These are phyloP conservation scores for Saturnispora ahearnii DNA, from an alignment of 805 yeast species.

Conservation along the genomic window DNA sequence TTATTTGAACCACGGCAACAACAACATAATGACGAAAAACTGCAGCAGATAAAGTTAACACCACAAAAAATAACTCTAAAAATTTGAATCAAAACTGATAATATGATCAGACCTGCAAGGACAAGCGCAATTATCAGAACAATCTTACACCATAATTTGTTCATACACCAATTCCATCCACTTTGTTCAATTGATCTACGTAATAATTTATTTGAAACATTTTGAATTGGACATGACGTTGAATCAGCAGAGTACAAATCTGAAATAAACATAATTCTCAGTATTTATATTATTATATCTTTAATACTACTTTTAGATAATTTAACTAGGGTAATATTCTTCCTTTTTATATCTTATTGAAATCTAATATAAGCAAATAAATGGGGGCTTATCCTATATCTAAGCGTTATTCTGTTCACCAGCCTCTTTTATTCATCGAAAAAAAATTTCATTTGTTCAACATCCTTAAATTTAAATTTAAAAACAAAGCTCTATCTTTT, in stretches of 20 bases:
- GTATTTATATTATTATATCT: neutral
- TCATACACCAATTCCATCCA: slow-evolving; percentile 74
- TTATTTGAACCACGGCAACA: slow-evolving; percentile 20
- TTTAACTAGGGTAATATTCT: neutral
- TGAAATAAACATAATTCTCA: neutral
- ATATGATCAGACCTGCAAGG: slow-evolving; percentile 41
- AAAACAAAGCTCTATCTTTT: no score
- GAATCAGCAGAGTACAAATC: neutral
- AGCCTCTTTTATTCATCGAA: neutral
- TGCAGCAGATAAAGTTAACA: slow-evolving; percentile 38
- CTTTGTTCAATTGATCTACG: slow-evolving; percentile 1
- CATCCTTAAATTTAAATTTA: no score
- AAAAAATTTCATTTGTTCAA: neutral
- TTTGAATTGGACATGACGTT: slow-evolving; percentile 1
- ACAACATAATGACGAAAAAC: slow-evolving; percentile 50
- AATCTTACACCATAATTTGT: slow-evolving; percentile 63
- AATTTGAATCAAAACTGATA: slow-evolving; percentile 51
- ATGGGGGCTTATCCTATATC: neutral
- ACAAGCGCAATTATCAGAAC: slow-evolving; percentile 67
- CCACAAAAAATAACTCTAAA: slow-evolving; percentile 52
- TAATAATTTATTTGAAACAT: neutral
- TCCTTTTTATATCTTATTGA: neutral
- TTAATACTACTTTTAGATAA: no score
- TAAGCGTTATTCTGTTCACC: neutral
- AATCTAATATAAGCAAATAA: neutral